A percentile compares a stretch with the other conserved stretches of the same genome.
These are phyloP conservation scores for Fusarium mexicanum DNA, from an alignment of 2,329 filamentous ascomycete species.

Conservation along the genomic window DNA sequence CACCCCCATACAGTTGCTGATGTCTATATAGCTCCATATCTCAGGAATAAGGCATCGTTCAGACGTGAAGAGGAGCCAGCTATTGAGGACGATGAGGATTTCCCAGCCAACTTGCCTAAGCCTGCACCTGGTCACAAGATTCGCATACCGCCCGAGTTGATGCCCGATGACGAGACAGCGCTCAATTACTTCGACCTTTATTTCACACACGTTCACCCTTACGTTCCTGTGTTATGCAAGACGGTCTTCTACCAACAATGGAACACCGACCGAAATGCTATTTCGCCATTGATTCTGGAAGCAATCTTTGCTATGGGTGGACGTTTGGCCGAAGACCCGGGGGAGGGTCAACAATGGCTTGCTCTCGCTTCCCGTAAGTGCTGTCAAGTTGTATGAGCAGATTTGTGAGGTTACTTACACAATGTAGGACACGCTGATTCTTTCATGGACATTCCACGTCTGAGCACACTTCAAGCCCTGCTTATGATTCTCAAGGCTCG, in stretches of 20 bases:
- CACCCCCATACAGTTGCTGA: neutral
- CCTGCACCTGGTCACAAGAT: slow-evolving; percentile 79
- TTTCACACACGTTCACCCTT: slow-evolving; percentile 90
- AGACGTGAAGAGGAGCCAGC: slow-evolving; percentile 68
- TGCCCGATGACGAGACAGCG: slow-evolving; percentile 87
- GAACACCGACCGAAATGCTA: slow-evolving; percentile 81
- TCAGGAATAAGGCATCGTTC: slow-evolving; percentile 70
- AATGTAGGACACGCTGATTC: slow-evolving; percentile 83
- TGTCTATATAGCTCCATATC: slow-evolving; percentile 75
- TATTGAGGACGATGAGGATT: slow-evolving; percentile 79
- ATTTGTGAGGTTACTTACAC: slow-evolving; percentile 29
- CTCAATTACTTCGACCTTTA: slow-evolving; percentile 90
- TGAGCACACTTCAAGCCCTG: slow-evolving; percentile 92
- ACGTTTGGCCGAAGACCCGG: slow-evolving; percentile 82
- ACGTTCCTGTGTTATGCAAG: slow-evolving; percentile 89
- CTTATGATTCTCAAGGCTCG: slow-evolving; percentile 89
- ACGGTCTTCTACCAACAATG: slow-evolving; percentile 87
- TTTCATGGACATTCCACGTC: slow-evolving; percentile 89
- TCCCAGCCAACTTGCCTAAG: slow-evolving; percentile 74
- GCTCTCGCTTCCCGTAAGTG: slow-evolving; percentile 81
- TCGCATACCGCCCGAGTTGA: slow-evolving; percentile 89
- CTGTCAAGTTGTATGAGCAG: neutral
- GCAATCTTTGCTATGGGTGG: slow-evolving; percentile 91
- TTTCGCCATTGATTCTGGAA: slow-evolving; percentile 89
- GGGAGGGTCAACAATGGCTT: slow-evolving; percentile 91